Conservation (phyloP, 495 filamentous ascomycete genomes). For the Umbilicaria muhlenbergii region DNA sequence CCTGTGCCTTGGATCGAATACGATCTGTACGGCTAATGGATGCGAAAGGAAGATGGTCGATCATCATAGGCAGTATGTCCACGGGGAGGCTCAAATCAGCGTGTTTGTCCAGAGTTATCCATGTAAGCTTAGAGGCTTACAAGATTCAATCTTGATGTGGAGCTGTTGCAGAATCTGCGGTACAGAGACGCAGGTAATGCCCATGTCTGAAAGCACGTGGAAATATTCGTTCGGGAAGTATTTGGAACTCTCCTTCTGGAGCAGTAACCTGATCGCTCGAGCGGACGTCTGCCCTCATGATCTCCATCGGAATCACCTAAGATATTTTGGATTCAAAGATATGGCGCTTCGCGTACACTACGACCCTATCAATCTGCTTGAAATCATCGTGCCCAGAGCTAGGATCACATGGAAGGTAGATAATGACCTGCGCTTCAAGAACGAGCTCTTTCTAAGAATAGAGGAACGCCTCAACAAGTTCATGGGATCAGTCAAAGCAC, state of each 20-base stretch:
- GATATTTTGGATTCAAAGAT: constrained; percentile 82
- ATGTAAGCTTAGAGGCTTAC: constrained; percentile 49
- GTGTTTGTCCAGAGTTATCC: constrained; percentile 68
- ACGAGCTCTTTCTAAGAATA: constrained; percentile 68
- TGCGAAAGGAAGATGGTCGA: constrained; percentile 84
- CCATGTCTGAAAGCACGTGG: constrained; percentile 93
- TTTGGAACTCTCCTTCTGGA: constrained; percentile 93
- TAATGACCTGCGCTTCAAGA: constrained; percentile 77
- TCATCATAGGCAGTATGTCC: constrained; percentile 93
- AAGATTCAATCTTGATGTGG: constrained; percentile 92
- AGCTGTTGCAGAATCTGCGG: constrained; percentile 84
- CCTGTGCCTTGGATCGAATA: constrained; percentile 58
- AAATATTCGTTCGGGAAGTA: constrained; percentile 99
- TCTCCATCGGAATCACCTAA: constrained; percentile 76
- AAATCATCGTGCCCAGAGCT: constrained; percentile 82
- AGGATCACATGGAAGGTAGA: constrained; percentile 95
- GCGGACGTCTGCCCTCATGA: constrained; percentile 84
- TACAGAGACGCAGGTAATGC: constrained; percentile 73
- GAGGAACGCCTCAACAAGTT: constrained; percentile 73
- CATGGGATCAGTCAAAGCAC: constrained; percentile 66
- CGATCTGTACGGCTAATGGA: constrained; percentile 62
- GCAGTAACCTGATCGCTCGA: constrained; percentile 61
- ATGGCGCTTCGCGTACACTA: constrained; percentile 80
- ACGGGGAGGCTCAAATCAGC: constrained; percentile 86
- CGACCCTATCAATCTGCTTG: constrained; percentile 80